Conservation (phyloP, 2,329 filamentous ascomycete genomes). For the Grosmannia serpens region DNA sequence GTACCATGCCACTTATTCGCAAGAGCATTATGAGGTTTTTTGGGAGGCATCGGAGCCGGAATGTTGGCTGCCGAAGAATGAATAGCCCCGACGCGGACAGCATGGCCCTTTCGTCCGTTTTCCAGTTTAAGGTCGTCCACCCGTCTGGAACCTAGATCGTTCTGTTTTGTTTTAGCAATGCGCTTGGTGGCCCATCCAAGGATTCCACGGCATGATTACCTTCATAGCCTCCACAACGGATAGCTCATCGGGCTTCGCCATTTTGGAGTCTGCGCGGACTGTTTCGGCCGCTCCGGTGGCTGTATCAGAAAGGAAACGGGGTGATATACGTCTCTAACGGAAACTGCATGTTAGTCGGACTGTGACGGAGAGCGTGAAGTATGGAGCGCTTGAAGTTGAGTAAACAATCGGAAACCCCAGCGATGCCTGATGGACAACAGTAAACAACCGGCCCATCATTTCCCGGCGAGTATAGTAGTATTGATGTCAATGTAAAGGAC, state of each 20-base stretch:
- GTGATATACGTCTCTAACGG: not conserved
- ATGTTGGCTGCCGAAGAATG: not conserved
- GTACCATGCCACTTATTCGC: conserved; percentile 1
- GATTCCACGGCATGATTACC: not conserved
- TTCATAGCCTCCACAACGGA: conserved; percentile 3
- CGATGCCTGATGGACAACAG: not conserved
- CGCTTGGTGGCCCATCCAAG: not conserved
- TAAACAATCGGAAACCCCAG: not conserved
- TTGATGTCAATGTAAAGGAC: not conserved
- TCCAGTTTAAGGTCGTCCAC: conserved; percentile 12
- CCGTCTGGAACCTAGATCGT: conserved; percentile 8
- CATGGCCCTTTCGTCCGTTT: conserved; percentile 4
- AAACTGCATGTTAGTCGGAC: not conserved
- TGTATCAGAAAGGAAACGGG: not conserved
- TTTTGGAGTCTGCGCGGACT: not conserved
- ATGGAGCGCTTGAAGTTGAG: not conserved
- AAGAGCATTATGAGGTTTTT: not conserved
- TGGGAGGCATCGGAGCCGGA: not conserved
- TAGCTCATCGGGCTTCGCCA: not conserved
- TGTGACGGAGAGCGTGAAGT: not conserved
- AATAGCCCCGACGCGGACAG: not conserved
- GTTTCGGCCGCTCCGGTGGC: not conserved
- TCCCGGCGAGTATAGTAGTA: not conserved
- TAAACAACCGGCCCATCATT: not conserved
- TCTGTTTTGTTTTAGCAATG: not conserved